Conservation (phyloP, 352 stramenopile genomes). For the Phytophthora chlamydospora region DNA sequence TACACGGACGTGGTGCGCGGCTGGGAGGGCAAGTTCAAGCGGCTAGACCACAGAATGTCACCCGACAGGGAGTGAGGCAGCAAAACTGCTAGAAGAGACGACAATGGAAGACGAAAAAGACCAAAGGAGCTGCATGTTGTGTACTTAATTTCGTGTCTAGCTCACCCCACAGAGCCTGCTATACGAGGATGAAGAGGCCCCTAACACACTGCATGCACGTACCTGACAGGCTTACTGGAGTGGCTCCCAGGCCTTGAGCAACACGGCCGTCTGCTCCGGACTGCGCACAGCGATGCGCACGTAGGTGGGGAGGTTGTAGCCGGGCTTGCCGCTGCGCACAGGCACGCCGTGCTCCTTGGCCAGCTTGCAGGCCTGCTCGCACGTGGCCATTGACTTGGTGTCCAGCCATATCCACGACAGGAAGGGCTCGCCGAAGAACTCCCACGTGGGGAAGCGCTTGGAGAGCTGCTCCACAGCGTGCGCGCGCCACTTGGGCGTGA, state of each 20-base stretch:
- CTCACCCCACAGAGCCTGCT: neutral
- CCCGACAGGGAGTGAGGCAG: conserved; percentile 51
- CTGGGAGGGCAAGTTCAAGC: conserved; percentile 88
- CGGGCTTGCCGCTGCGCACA: conserved; percentile 85
- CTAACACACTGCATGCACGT: neutral
- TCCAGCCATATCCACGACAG: conserved; percentile 92
- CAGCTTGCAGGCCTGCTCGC: conserved; percentile 65
- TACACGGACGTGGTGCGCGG: conserved; percentile 83
- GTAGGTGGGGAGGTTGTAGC: conserved; percentile 89
- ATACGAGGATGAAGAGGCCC: neutral
- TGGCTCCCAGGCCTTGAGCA: conserved; percentile 78
- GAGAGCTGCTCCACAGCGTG: conserved; percentile 57
- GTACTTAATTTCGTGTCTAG: conserved; percentile 8
- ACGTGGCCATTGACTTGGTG: conserved; percentile 66
- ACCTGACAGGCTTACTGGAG: conserved; percentile 44
- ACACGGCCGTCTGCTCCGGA: conserved; percentile 67
- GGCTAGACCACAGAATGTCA: conserved; percentile 71
- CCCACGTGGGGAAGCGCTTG: conserved; percentile 71
- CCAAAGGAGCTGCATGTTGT: conserved; percentile 22
- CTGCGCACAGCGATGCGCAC: conserved; percentile 86
- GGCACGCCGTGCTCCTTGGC: conserved; percentile 87
- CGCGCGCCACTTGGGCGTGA: conserved; percentile 83
- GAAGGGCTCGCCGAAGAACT: conserved; percentile 71
- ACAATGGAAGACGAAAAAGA: too few species aligned
- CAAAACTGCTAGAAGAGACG: too few species aligned